phyloP scores from a whole-genome alignment of 192 early-diverging fungal species.

The Lobulomyces angularis region DNA sequence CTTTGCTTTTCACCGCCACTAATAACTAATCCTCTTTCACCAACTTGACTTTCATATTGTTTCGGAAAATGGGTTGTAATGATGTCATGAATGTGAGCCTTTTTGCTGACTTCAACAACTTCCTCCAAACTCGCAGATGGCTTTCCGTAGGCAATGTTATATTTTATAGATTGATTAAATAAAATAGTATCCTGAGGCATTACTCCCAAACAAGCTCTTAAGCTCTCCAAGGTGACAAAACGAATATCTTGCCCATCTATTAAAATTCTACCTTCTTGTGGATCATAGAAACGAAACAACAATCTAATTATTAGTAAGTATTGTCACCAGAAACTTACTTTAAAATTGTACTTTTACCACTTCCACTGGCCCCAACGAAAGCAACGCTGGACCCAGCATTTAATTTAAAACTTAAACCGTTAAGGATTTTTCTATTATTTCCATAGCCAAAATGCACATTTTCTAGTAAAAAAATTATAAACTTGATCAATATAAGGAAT shows the following conservation, averaged over 20 bases:
- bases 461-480: too few species aligned
- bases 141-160: slow-evolving; percentile 88
- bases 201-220: slow-evolving; percentile 70
- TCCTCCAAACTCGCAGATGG: slow-evolving; percentile 49
- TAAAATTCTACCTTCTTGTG: slow-evolving; percentile 59
- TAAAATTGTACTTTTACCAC: slow-evolving; percentile 61
- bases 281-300: slow-evolving; percentile 91
- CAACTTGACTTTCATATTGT: slow-evolving; percentile 74
- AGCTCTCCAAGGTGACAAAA: slow-evolving; percentile 63
- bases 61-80: slow-evolving; percentile 59
- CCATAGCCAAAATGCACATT: slow-evolving; percentile 85
- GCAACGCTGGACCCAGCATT: slow-evolving; percentile 76
- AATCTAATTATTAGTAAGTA: slow-evolving; percentile 69
- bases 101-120: slow-evolving; percentile 56
- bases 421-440: slow-evolving; percentile 39
- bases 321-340: slow-evolving; percentile 77
- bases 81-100: slow-evolving; percentile 63
- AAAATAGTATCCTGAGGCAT: slow-evolving; percentile 87
- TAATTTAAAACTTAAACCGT: slow-evolving; percentile 66
- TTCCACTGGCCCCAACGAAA: slow-evolving; percentile 87
- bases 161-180: slow-evolving; percentile 83
- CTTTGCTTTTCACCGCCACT: slow-evolving; percentile 65
- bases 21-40: slow-evolving; percentile 70
- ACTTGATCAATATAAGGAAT: slow-evolving; percentile 54
- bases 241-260: slow-evolving; percentile 77